Conservation (phyloP, 2,329 filamentous ascomycete genomes). For the Conoideocrella luteorostrata region DNA sequence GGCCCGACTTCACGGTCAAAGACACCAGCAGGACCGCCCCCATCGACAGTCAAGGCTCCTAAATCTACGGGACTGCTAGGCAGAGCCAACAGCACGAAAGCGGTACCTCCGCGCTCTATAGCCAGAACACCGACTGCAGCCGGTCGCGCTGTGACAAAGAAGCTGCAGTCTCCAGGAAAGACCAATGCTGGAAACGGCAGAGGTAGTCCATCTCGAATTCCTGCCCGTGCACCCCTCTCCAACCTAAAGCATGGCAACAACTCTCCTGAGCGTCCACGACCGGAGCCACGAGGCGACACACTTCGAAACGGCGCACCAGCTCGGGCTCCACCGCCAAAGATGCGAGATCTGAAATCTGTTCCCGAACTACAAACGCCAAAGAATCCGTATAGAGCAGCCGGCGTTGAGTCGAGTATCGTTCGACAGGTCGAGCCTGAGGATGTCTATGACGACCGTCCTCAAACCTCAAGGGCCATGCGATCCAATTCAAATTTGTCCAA, state of each 20-base stretch:
- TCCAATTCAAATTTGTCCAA: conserved; percentile 35
- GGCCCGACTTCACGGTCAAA: conserved; percentile 55
- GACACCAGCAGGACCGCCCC: conserved; percentile 61
- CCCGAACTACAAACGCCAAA: conserved; percentile 45
- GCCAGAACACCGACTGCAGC: conserved; percentile 52
- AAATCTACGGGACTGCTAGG: conserved; percentile 22
- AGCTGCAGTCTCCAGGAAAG: conserved; percentile 16
- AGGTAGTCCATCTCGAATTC: conserved; percentile 49
- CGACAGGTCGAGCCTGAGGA: conserved; percentile 69
- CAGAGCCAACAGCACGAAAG: conserved; percentile 23
- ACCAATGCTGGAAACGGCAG: conserved; percentile 25
- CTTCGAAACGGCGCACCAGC: conserved; percentile 49
- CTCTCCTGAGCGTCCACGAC: conserved; percentile 66
- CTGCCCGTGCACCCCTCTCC: conserved; percentile 62
- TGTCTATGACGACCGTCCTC: conserved; percentile 65
- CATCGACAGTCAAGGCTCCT: conserved; percentile 34
- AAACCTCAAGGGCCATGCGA: conserved; percentile 25
- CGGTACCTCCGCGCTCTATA: conserved; percentile 30
- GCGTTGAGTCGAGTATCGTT: conserved; percentile 49
- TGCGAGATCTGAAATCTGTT: conserved; percentile 66
- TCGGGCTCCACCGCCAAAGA: conserved; percentile 77
- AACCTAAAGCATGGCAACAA: conserved; percentile 67
- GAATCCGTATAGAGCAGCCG: conserved; percentile 42
- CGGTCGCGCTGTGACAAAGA: conserved; percentile 19
- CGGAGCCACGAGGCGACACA: conserved; percentile 37